phyloP scores from a whole-genome alignment of 2,329 filamentous ascomycete species.

The Cercospora citrullina region DNA sequence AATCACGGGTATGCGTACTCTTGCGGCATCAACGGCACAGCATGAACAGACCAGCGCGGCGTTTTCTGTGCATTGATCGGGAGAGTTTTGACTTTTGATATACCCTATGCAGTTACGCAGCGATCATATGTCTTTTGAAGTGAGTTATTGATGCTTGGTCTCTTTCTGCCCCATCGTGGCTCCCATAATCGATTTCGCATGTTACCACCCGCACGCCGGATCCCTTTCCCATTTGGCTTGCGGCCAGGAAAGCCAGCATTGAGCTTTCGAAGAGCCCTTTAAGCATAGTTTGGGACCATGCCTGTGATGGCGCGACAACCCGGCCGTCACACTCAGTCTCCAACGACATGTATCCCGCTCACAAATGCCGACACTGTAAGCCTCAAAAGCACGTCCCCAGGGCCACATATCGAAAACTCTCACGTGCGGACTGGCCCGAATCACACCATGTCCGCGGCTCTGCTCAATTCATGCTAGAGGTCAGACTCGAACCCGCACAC shows the following conservation, averaged over 20 bases:
- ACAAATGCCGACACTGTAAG: neutral
- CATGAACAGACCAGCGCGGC: constrained; percentile 5
- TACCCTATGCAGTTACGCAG: constrained; percentile 11
- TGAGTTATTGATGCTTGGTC: neutral
- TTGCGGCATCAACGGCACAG: constrained; percentile 9
- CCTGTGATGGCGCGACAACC: no score
- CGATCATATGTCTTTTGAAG: neutral
- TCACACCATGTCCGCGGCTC: no score
- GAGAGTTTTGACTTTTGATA: constrained; percentile 1
- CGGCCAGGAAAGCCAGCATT: neutral
- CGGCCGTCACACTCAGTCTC: no score
- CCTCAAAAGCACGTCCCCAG: neutral
- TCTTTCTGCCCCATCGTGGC: neutral
- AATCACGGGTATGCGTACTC: neutral
- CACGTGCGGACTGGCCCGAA: no score
- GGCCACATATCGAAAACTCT: neutral
- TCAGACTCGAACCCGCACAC: no score
- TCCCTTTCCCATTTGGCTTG: neutral
- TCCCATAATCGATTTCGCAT: no score
- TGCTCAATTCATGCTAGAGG: no score
- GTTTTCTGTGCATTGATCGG: neutral
- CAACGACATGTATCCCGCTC: no score
- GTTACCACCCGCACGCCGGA: no score
- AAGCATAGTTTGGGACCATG: no score
- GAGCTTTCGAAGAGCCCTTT: no score